phyloP scores from a whole-genome alignment of 495 filamentous ascomycete species.

The Cudoniella acicularis region DNA sequence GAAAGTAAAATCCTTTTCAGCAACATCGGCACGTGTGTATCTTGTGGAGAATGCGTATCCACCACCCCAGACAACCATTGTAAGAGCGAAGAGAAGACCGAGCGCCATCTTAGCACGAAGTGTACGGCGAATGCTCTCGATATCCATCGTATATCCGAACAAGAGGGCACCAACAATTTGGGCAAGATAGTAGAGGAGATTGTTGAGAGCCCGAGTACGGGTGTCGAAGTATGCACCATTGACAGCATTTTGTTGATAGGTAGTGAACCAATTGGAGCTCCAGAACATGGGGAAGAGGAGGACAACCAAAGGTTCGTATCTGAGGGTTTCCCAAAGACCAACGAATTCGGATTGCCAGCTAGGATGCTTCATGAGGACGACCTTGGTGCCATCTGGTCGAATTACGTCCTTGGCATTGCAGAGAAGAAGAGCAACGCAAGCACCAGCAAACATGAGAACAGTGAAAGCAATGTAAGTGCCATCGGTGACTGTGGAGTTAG shows the following conservation, averaged over 20 bases:
- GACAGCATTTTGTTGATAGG: constrained; percentile 55
- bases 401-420: constrained; percentile 64
- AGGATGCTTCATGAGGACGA: constrained; percentile 85
- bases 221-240: constrained; percentile 74
- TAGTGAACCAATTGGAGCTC: constrained; percentile 78
- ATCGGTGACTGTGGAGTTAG: constrained; percentile 61
- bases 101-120: constrained; percentile 73
- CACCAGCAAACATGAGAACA: constrained; percentile 77
- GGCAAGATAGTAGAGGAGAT: constrained; percentile 77
- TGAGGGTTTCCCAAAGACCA: constrained; percentile 73
- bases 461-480: constrained; percentile 92
- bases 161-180: constrained; percentile 83
- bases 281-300: constrained; percentile 87
- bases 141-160: constrained; percentile 75
- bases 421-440: constrained; percentile 66
- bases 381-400: constrained; percentile 75
- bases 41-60: constrained; percentile 77
- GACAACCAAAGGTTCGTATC: constrained; percentile 71
- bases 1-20: constrained; percentile 28
- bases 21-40: constrained; percentile 44
- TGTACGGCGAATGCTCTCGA: constrained; percentile 57
- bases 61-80: constrained; percentile 82
- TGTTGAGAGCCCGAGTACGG: constrained; percentile 80
- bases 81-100: constrained; percentile 63
- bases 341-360: constrained; percentile 74